Evolutionary conservation across 345 rosid genomes (phyloP).

Genomic region (Citrus cavaleriei): DNA sequence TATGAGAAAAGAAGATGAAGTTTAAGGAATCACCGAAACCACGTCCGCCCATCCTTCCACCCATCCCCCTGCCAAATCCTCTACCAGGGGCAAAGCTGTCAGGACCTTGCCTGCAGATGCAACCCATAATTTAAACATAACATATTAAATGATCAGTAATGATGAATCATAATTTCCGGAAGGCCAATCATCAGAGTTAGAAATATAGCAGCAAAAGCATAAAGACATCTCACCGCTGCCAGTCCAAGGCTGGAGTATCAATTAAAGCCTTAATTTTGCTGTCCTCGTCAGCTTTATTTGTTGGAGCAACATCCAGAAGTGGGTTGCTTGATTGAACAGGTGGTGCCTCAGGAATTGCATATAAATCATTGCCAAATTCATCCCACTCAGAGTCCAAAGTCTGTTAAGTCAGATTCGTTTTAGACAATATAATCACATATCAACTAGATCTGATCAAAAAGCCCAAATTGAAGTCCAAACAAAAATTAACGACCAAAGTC

Average conservation of each 20-base stretch:
- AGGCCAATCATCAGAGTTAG: not conserved
- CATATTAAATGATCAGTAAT: not conserved
- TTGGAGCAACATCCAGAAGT: conserved; percentile 48
- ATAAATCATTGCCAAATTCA: conserved; percentile 95
- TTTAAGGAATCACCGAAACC: conserved; percentile 71
- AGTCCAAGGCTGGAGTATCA: conserved; percentile 94
- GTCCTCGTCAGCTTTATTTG: conserved; percentile 85
- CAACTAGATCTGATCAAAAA: not conserved
- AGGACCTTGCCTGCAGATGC: conserved; percentile 64
- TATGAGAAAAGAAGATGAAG: not conserved
- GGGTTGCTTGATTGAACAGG: conserved; percentile 51
- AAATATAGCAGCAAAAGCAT: not conserved
- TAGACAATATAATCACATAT: not conserved
- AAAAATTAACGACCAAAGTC: not conserved
- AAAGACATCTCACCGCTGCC: conserved; percentile 79
- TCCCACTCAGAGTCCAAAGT: conserved; percentile 84
- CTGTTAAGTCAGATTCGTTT: conserved; percentile 30
- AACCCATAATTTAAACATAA: conserved; percentile 8
- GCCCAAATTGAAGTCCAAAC: not conserved
- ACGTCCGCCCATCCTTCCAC: conserved; percentile 92
- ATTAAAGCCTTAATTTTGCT: conserved; percentile 87
- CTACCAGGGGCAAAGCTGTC: conserved; percentile 90
- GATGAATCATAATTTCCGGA: not conserved
- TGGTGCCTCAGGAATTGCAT: conserved; percentile 71
- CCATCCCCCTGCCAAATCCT: conserved; percentile 92